Base-by-base conservation (phyloP, 2,329 filamentous ascomycete genomes). In the Stylonectria norvegica region DNA sequence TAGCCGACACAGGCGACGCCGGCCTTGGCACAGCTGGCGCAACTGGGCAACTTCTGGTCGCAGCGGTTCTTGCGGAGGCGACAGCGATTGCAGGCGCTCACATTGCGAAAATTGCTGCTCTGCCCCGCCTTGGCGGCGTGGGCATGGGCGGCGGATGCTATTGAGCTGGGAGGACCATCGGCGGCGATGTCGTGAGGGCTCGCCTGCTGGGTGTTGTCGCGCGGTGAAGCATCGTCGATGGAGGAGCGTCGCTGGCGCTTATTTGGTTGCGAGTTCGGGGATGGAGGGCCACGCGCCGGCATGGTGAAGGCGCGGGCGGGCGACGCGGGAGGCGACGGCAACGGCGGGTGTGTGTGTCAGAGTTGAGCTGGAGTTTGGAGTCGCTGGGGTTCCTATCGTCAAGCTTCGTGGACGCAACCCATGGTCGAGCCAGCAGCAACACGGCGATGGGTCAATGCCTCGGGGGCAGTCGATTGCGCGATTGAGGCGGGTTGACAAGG, bases 71-170 rank as follows among this genome's bases (percentile, higher is more conserved):
- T 97, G 58, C 91, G 80, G 62, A 94, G 70, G 32, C 91, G 80
- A 65, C 91, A 97, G 28, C 89, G 81, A 69, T 96, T 95, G 68
- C 91, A 97, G 41, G 91, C 91, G 63, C 87, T 94, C 50, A 97
- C 91, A 63, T 90, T 91, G 55, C 86, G 83, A 59, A 91, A 91
- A 51, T 74, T 82, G 62, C 74, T 81, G 61, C 77, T 79, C 62
- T 81, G 76, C 8, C 74, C 74, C 11, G 69, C 63, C 55, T 77
- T 79, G 36, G 59, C 58, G 35, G 61, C 50, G 9, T 9, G 8
- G 10, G 30, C 14, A 5, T 17, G 15, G 9, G 30, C 30, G 7
- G 30, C 30, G 7, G 30, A 14, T 9, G 52, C 31, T 43, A 54
- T 42, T 7, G 54, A 56, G 49, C 37, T 60, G 52, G 38, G 25